Percentiles rank a stretch among this genome's conserved stretches.
Evolutionary conservation across 1,139 yeast genomes (phyloP).

Genomic region (Candida tropicalis): DNA sequence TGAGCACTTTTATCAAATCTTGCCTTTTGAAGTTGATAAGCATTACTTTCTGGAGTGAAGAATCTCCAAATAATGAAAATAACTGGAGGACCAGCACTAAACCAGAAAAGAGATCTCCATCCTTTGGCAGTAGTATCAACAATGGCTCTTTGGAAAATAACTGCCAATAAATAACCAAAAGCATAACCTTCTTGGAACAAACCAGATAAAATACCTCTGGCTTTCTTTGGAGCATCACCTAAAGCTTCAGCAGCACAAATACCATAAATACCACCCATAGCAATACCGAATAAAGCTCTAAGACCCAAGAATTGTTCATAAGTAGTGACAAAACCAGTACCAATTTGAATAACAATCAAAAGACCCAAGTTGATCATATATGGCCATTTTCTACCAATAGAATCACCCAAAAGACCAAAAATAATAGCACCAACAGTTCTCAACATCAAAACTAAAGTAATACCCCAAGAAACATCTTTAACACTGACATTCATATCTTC

Average conservation of each 20-base stretch:
- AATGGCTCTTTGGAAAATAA: constrained; percentile 44
- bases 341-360: constrained; percentile 39
- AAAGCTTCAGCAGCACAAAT: constrained; percentile 42
- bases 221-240: constrained; percentile 38
- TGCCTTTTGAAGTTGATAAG: constrained; percentile 30
- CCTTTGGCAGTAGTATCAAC: constrained; percentile 32
- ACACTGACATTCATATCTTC: constrained; percentile 27
- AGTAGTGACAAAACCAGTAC: constrained; percentile 43
- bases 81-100: constrained; percentile 45
- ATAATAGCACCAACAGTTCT: constrained; percentile 45
- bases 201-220: constrained; percentile 46
- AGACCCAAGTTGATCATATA: constrained; percentile 33
- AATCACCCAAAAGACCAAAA: constrained; percentile 43
- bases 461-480: constrained; percentile 44
- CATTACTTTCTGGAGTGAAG: constrained; percentile 41
- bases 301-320: constrained; percentile 41
- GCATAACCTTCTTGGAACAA: constrained; percentile 45
- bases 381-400: constrained; percentile 42
- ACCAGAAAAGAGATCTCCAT: constrained; percentile 48
- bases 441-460: constrained; percentile 48
- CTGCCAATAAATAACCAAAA: constrained; percentile 45
- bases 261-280: constrained; percentile 48
- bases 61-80: constrained; percentile 40
- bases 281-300: constrained; percentile 44
- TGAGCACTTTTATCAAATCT: constrained; percentile 20